Base-by-base conservation (phyloP, 352 stramenopile species). In the Pythium dissimile region DNA sequence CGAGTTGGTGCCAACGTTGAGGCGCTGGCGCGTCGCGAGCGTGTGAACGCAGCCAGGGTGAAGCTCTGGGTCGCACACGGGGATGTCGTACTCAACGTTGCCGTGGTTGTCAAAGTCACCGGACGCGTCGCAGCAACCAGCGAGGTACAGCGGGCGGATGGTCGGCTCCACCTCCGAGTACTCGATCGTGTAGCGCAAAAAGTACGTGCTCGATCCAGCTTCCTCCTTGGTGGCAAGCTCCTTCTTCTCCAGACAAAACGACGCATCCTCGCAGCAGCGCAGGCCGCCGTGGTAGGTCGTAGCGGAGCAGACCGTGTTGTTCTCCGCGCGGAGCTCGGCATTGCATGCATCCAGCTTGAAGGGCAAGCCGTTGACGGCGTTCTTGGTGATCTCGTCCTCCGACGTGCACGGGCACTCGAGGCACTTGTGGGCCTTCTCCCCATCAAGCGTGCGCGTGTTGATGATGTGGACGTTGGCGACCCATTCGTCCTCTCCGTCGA, bases 21-120 rank as follows among this genome's bases (percentile, higher is more conserved):
- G 54, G 21, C 66, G 59, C 65, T 92, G 82, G 13, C 72, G 67
- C 34, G 82, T 90, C 64, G 82, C 74, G 20, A 92, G 66, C 42
- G 82, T 90, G 71, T 92, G 80, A 27, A 89, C 77, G 50, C 82
- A 92, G 44, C 82, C 82, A 31, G 82, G 80, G 45, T 90, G 80
- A 9, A 74, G 69, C 46, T 75, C 75, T 5, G 69, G 75, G 54
- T 90, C 69, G 47, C 82, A 92, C 37, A 64, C 27, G 0, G 82
- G 82, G 20, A 92, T 71, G 59, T 92, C 80, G 65, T 92, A 92
- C 64, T 92, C 82, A 20, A 92, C 57, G 57, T 89, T 89, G 24
- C 82, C 82, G 56, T 84, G 80, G 59, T 82, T 62, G 3, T 63
- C 52, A 11, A 88, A 56, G 56, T 78, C 72, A 11, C 80, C 80